These are phyloP conservation scores for Stachybotrys chlorohalonatus DNA, from an alignment of 2,329 filamentous ascomycete genomes.

Conservation along the genomic window DNA sequence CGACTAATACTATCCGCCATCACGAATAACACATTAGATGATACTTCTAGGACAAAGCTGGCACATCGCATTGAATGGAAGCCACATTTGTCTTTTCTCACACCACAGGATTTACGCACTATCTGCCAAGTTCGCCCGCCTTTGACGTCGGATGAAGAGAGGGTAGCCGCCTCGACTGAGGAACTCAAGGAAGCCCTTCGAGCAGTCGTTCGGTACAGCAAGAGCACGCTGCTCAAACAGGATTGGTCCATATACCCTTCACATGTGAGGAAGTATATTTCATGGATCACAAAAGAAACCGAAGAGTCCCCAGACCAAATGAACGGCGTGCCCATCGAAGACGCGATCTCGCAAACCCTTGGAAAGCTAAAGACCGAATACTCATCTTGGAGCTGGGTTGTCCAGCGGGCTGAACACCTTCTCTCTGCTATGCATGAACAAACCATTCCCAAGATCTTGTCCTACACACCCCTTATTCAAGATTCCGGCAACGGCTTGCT, in stretches of 20 bases:
- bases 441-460: background rate
- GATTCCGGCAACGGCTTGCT: slow-evolving; percentile 1
- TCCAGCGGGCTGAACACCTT: background rate
- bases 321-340: background rate
- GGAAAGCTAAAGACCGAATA: background rate
- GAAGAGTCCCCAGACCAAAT: background rate
- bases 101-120: background rate
- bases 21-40: background rate
- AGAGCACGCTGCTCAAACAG: background rate
- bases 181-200: background rate
- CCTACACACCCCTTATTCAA: background rate
- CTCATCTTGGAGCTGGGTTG: background rate
- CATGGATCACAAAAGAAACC: background rate
- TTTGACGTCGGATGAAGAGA: background rate
- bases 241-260: background rate
- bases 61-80: background rate
- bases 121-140: background rate
- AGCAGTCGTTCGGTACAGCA: background rate
- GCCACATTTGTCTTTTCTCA: background rate
- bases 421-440: background rate
- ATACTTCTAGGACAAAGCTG: background rate
- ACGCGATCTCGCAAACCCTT: background rate
- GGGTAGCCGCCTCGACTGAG: background rate
- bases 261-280: background rate
- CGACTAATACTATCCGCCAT: background rate